A percentile compares a stretch with the other conserved stretches of the same genome.
Evolutionary conservation across 2,329 filamentous ascomycete genomes (phyloP).

Genomic region (Ophiostoma sp.): DNA sequence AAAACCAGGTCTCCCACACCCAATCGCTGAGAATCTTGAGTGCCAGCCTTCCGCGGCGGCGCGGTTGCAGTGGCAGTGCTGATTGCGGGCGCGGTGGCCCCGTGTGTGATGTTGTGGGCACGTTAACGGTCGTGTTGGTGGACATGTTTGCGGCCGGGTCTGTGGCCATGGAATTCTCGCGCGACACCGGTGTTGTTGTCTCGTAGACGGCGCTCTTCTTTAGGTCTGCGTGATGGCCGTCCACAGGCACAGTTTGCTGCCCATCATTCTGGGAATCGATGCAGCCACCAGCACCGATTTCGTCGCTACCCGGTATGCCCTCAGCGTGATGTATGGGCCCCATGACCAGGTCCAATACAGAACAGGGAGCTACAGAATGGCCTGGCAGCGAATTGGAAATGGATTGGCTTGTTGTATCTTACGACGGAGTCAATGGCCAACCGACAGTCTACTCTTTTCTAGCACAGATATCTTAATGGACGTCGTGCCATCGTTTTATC

Average conservation of each 20-base stretch:
- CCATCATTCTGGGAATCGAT: background rate
- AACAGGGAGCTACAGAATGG: background rate
- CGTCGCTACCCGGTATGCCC: background rate
- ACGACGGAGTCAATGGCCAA: background rate
- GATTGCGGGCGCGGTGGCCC: background rate
- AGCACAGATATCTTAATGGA: background rate
- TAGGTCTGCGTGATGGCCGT: background rate
- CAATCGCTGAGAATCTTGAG: background rate
- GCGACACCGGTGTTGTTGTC: background rate
- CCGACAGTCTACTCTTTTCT: background rate
- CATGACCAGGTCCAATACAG: background rate
- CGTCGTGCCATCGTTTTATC: background rate
- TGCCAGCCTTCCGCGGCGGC: background rate
- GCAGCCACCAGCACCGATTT: constrained; percentile 27
- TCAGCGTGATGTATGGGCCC: background rate
- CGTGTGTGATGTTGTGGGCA: background rate
- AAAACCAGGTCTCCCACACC: constrained; percentile 16
- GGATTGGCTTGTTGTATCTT: background rate
- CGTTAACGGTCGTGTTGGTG: no score
- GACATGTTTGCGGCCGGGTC: background rate
- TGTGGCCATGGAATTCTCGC: background rate
- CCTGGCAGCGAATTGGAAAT: no score
- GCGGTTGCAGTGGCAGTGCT: background rate
- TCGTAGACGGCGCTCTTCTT: background rate
- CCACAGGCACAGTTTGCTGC: background rate